Evolutionary conservation across 345 rosid species (phyloP).

Genomic region (Brassica juncea): DNA sequence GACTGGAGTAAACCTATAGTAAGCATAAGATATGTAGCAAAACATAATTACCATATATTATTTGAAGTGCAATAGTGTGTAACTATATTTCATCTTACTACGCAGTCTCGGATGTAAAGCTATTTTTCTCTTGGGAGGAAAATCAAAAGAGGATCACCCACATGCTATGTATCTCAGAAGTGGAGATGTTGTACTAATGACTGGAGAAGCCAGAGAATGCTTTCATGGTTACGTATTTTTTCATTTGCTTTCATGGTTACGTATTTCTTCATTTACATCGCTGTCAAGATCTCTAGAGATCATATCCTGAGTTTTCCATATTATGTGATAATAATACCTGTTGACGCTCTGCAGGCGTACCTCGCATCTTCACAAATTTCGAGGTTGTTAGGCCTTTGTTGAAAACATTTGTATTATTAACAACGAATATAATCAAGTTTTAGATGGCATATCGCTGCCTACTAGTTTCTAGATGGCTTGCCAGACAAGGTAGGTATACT

Average conservation of each 20-base stretch:
- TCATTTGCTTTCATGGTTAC: conserved; percentile 74
- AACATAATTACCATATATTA: neutral
- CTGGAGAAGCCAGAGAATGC: conserved; percentile 94
- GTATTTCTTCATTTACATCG: conserved; percentile 14
- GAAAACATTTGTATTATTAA: neutral
- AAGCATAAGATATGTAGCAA: conserved; percentile 63
- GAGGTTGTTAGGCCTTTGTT: no score
- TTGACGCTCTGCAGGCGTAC: neutral
- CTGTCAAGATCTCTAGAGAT: no score
- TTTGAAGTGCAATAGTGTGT: conserved; percentile 1
- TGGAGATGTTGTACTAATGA: conserved; percentile 92
- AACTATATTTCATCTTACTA: neutral
- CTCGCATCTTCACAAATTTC: no score
- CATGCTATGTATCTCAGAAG: conserved; percentile 90
- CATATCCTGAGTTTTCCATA: neutral
- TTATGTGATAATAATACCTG: neutral
- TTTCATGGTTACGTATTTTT: conserved; percentile 63
- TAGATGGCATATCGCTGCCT: no score
- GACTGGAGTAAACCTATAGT: conserved; percentile 97
- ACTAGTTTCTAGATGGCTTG: neutral
- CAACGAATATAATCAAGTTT: neutral
- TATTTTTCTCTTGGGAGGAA: conserved; percentile 90
- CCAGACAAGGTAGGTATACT: neutral
- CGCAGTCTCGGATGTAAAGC: conserved; percentile 93
- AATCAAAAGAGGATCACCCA: conserved; percentile 72